Conservation (phyloP, 2,329 filamentous ascomycete species). For the Aschersonia sp. region DNA sequence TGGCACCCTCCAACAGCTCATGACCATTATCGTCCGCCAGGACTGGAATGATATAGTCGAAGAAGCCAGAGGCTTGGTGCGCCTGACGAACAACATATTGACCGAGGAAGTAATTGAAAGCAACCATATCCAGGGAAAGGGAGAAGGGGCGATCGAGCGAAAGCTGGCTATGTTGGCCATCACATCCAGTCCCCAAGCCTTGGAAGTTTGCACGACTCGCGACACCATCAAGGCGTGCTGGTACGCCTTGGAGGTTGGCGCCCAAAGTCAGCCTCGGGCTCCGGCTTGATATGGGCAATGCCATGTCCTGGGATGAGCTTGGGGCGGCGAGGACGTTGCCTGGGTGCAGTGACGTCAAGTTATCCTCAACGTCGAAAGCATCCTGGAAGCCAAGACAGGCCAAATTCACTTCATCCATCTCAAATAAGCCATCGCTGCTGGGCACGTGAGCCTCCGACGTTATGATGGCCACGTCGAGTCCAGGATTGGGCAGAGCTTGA, state of each 20-base stretch:
- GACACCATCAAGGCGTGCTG: background rate
- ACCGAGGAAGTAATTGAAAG: background rate
- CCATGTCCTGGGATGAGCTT: background rate
- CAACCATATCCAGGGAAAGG: background rate
- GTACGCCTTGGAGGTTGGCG: background rate
- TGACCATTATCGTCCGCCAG: background rate
- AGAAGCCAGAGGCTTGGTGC: background rate
- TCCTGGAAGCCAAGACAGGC: background rate
- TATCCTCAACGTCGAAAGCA: background rate
- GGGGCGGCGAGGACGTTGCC: too few species aligned
- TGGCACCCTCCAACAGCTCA: background rate
- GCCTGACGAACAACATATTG: background rate
- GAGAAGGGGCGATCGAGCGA: background rate
- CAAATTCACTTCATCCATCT: background rate
- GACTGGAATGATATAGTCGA: background rate
- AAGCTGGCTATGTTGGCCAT: background rate
- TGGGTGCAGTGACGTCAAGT: background rate
- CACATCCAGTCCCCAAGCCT: background rate
- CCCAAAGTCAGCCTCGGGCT: background rate
- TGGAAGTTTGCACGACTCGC: background rate
- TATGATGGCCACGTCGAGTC: background rate
- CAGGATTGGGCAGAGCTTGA: background rate
- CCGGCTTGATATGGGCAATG: background rate
- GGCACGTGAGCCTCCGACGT: background rate
- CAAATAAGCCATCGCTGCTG: background rate